Conservation (phyloP, 441 rosid genomes). For the Rhodomyrtus psidioides region DNA sequence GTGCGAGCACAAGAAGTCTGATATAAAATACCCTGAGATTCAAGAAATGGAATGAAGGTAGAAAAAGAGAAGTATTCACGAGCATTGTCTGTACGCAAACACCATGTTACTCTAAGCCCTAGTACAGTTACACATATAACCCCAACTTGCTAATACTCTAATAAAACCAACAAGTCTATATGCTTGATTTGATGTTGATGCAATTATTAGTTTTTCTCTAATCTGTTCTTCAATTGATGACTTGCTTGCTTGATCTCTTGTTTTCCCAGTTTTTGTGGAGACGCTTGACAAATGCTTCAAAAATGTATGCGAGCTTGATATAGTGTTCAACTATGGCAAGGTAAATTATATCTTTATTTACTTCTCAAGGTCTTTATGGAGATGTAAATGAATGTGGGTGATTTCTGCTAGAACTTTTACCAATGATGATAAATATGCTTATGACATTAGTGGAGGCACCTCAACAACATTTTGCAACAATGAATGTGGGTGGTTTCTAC, state of each 20-base stretch:
- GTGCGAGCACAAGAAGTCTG: too few relatives aligned
- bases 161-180: neutral
- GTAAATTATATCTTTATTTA: constrained; percentile 18
- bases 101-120: too few relatives aligned
- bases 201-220: neutral
- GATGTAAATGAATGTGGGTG: neutral
- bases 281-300: constrained; percentile 97
- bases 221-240: neutral
- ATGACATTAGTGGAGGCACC: neutral
- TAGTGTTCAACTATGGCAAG: constrained; percentile 87
- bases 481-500: neutral
- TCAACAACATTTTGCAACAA: neutral
- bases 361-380: neutral
- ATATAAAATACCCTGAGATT: too few relatives aligned
- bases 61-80: too few relatives aligned
- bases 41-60: too few relatives aligned
- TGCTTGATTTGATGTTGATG: neutral
- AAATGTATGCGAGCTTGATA: constrained; percentile 93
- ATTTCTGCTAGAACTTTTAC: neutral
- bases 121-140: too few relatives aligned
- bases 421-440: neutral
- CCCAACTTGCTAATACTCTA: too few relatives aligned
- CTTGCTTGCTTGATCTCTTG: constrained; percentile 3
- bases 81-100: too few relatives aligned
- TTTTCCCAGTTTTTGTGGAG: constrained; percentile 83